Evolutionary conservation across 305 asterid genomes (phyloP).

Genomic region (Ajuga reptans): DNA sequence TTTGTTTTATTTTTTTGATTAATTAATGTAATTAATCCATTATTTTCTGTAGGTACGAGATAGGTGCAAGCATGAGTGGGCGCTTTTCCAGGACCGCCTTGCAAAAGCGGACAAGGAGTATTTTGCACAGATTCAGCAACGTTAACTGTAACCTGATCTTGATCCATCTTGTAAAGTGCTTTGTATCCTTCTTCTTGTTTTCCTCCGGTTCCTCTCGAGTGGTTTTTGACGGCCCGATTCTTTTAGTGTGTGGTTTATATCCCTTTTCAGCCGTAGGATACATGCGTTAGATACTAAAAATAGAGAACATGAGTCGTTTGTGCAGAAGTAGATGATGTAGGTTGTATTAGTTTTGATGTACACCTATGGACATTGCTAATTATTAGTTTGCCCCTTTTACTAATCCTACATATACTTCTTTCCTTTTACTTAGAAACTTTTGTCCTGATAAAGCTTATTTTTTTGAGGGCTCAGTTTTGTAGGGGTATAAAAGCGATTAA

Average conservation of each 20-base stretch:
- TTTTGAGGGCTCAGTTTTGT: no score
- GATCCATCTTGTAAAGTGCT: slow-evolving; percentile 37
- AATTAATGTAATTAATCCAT: no score
- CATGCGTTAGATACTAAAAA: slow-evolving; percentile 14
- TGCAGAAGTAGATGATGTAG: slow-evolving; percentile 34
- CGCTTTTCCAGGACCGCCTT: slow-evolving; percentile 68
- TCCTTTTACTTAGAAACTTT: neutral
- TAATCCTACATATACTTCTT: neutral
- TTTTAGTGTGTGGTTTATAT: slow-evolving; percentile 17
- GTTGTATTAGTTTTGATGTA: slow-evolving; percentile 16
- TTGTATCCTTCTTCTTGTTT: neutral
- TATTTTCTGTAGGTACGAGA: slow-evolving; percentile 42
- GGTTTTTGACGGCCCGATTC: slow-evolving; percentile 18
- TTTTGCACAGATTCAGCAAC: slow-evolving; percentile 38
- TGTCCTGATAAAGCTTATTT: no score
- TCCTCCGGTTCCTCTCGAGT: slow-evolving; percentile 15
- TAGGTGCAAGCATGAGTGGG: slow-evolving; percentile 73
- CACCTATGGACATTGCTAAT: slow-evolving; percentile 20
- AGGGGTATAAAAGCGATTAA: no score
- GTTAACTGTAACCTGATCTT: slow-evolving; percentile 19
- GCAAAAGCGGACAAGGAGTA: slow-evolving; percentile 61
- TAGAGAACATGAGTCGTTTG: slow-evolving; percentile 19
- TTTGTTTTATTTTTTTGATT: neutral
- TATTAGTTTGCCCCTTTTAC: neutral
- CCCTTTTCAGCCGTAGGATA: slow-evolving; percentile 26